These are phyloP conservation scores for Botrytis aclada DNA, from an alignment of 2,329 filamentous ascomycete genomes.

Conservation along the genomic window DNA sequence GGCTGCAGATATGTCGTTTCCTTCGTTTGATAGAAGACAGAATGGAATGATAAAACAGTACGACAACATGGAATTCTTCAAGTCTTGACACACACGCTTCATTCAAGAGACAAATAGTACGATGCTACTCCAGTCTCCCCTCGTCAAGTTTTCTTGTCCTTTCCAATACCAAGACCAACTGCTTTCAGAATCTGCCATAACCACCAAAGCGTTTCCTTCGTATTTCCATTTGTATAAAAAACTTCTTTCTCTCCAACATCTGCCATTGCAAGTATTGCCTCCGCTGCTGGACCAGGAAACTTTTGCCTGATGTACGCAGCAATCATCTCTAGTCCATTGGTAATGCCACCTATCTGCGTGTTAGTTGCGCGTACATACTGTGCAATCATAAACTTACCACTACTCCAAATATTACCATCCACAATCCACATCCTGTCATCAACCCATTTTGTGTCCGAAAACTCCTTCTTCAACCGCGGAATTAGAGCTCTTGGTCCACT, in stretches of 20 bases:
- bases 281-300: slow-evolving; percentile 44
- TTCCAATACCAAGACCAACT: slow-evolving; percentile 33
- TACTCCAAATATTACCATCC: slow-evolving; percentile 55
- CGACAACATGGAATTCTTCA: background rate
- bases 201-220: slow-evolving; percentile 37
- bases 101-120: background rate
- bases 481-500: slow-evolving; percentile 49
- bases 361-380: slow-evolving; percentile 14
- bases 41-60: background rate
- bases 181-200: slow-evolving; percentile 43
- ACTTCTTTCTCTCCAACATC: slow-evolving; percentile 49
- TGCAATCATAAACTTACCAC: slow-evolving; percentile 38
- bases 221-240: slow-evolving; percentile 44
- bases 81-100: background rate
- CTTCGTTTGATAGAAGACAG: background rate
- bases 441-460: slow-evolving; percentile 43
- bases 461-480: slow-evolving; percentile 37
- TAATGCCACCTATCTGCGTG: slow-evolving; percentile 43
- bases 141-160: slow-evolving; percentile 21
- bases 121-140: background rate
- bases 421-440: slow-evolving; percentile 50
- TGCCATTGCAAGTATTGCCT: slow-evolving; percentile 44
- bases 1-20: background rate
- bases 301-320: slow-evolving; percentile 49
- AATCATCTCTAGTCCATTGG: slow-evolving; percentile 55